Evolutionary conservation across 2,329 filamentous ascomycete genomes (phyloP).

Genomic region (Trichoderma sp.): DNA sequence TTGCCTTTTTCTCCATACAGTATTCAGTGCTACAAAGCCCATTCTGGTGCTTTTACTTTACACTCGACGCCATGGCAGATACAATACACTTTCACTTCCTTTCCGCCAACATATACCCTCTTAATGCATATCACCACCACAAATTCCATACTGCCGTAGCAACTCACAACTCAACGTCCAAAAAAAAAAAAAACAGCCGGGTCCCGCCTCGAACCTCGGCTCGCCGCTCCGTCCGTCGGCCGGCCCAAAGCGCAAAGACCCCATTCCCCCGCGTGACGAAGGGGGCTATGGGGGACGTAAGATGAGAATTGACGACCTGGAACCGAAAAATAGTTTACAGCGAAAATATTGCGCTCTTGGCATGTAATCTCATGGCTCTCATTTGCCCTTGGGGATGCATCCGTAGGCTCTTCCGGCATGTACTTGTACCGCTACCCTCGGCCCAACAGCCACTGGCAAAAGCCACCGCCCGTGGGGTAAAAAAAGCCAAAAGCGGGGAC

Average conservation of each 20-base stretch:
- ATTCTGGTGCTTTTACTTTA: not conserved
- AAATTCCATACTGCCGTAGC: not conserved
- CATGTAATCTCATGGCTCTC: not conserved
- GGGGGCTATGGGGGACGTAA: not conserved
- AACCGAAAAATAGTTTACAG: not conserved
- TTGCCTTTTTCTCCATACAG: not conserved
- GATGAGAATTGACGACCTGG: not conserved
- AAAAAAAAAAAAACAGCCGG: not conserved
- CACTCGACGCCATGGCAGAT: not conserved
- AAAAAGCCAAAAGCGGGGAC: not conserved
- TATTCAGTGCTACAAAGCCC: not conserved
- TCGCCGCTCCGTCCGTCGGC: not conserved
- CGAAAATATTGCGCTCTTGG: not conserved
- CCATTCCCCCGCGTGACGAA: not conserved
- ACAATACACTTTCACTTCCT: not conserved
- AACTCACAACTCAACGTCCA: not conserved
- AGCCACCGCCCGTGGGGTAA: conserved; percentile 8
- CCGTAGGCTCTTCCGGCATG: not conserved
- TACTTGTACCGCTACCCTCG: not conserved
- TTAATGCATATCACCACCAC: not conserved
- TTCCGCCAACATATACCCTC: not conserved
- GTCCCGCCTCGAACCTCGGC: conserved; percentile 17
- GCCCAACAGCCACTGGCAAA: not conserved
- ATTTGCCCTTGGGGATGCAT: not conserved
- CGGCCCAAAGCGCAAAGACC: not conserved